Evolutionary conservation across 305 asterid species (phyloP).

Genomic region (Fraxinus sp.): DNA sequence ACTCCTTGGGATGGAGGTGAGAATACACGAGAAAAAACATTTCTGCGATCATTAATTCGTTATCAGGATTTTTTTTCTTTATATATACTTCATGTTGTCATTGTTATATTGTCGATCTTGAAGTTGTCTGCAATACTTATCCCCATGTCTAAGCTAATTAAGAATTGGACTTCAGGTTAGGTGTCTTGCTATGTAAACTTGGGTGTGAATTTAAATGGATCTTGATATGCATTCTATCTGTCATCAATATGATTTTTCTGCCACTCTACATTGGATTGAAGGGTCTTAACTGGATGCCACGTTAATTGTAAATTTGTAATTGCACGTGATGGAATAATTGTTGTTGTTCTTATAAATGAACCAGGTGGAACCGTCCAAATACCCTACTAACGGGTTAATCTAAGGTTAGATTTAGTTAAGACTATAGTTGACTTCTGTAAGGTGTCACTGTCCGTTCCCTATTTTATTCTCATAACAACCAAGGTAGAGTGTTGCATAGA

Average conservation of each 20-base stretch:
- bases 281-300: not conserved
- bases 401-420: not conserved
- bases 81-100: not conserved
- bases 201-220: not conserved
- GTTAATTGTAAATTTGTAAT: not conserved
- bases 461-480: not conserved
- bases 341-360: not conserved
- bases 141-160: not conserved
- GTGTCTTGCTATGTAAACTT: not conserved
- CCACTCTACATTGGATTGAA: not conserved
- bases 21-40: constrained; percentile 5
- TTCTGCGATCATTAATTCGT: not conserved
- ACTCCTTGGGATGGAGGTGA: constrained; percentile 91
- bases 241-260: not conserved
- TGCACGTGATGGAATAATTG: not conserved
- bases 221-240: not conserved
- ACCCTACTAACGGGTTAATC: not conserved
- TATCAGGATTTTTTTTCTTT: not conserved
- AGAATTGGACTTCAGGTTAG: not conserved
- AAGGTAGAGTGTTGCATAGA: not conserved
- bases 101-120: not conserved
- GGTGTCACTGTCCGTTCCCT: not conserved
- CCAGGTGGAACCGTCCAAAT: not conserved
- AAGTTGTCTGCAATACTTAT: not conserved
- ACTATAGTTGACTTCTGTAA: not conserved